Conservation (phyloP, 2,329 filamentous ascomycete species). For the Aureobasidium namibiae region DNA sequence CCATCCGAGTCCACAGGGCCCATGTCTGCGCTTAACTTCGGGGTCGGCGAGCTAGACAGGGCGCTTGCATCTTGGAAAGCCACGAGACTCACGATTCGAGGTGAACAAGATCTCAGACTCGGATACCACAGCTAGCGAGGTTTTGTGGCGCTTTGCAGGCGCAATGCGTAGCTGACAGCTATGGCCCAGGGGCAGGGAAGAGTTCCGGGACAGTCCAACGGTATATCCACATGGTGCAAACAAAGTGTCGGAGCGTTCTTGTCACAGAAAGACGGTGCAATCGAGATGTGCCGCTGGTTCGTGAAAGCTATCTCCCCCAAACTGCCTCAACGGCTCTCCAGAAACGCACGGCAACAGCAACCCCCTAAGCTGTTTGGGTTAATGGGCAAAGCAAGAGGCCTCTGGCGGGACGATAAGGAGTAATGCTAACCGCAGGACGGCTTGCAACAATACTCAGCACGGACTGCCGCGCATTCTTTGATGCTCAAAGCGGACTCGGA, state of each 20-base stretch:
- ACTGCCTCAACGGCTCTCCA: neutral
- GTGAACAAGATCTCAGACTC: neutral
- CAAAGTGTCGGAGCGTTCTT: slow-evolving; percentile 7
- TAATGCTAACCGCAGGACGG: neutral
- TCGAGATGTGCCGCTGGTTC: slow-evolving; percentile 1
- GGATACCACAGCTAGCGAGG: neutral
- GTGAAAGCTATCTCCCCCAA: neutral
- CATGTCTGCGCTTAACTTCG: slow-evolving; percentile 3
- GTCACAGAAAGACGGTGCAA: slow-evolving; percentile 4
- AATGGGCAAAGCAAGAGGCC: neutral
- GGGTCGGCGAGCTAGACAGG: neutral
- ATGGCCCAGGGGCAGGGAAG: slow-evolving; percentile 4
- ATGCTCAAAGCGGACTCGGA: slow-evolving; percentile 1
- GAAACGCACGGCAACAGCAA: neutral
- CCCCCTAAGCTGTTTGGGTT: neutral
- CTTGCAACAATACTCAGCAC: neutral
- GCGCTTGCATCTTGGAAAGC: slow-evolving; percentile 6
- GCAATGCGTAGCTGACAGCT: neutral
- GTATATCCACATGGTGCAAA: slow-evolving; percentile 4
- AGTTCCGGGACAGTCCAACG: slow-evolving; percentile 1
- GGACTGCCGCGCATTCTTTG: neutral
- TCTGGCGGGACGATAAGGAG: neutral
- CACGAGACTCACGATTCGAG: neutral
- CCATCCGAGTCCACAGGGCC: neutral
- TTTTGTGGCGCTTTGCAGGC: neutral